Evolutionary conservation across 371 early-diverging fungal genomes (phyloP), one percentile per base, ranked within the genome.

Genomic region (Rozella allomycis): DNA sequence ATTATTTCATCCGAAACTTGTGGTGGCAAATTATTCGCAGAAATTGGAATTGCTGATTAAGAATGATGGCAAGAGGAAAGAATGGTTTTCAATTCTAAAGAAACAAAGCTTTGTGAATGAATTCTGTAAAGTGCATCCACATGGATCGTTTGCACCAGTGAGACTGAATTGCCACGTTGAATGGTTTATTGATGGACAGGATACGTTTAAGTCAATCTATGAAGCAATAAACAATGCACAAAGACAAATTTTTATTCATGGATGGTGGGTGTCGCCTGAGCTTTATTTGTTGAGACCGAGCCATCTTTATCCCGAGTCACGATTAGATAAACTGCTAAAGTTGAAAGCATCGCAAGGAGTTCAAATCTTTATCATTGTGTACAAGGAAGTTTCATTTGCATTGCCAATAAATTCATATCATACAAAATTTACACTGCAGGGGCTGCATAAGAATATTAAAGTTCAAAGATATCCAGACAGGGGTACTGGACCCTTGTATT

Each of bases 261-360:
- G 81, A 50, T 90, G 91, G 91, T 87, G 86, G 45, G 20, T 48
- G 7, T 40, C 39, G 11, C 45, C 45, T 3, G 38, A 43, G 20
- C 41, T 73, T 59, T 83, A 80, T 47, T 46, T 88, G 33, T 62
- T 73, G 13, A 57, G 84, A 13, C 82, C 81, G 4, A 66, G 74
- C 16, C 61, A 60, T 34, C 46, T 70, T 27, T 62, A 80, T 33
- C 60, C 73, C 40, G 69, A 71, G 31, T 78, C 70, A 44, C 66
- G 91, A 19, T 35, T 90, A 13, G 91, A 90, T 43, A 47, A 73
- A 25, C 42, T 87, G 22, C 52, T 90, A 11, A 53, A 78, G 40
- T 54, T 65, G 35, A 80, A 81, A 50, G 91, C 91, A 5, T 56
- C 60, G 33, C 70, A 82, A 47, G 87, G 87, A 7, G 75, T 90